Evolutionary conservation across 2,329 filamentous ascomycete species (phyloP), one percentile per base, ranked within the genome.

Genomic region (Didymella lethalis): DNA sequence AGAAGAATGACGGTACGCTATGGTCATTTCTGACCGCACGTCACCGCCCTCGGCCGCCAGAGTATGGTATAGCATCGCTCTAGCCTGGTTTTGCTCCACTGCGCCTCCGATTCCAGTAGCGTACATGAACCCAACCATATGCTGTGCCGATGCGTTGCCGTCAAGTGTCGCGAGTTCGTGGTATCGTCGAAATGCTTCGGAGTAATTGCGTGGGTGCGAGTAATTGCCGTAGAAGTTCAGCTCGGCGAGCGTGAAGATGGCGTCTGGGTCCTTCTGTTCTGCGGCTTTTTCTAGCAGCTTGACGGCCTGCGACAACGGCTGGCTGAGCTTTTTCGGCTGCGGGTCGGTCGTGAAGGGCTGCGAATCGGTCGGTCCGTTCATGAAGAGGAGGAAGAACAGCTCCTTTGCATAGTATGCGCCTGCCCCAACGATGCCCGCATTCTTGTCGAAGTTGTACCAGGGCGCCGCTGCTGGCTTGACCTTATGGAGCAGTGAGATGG

Each of bases 181-280:
- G 77, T 98, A 99, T 80, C 92, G 86, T 64, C 85, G 83, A 74
- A 96, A 97, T 0, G 95, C 92, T 47, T 86, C 83, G 31, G 85
- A 82, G 67, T 97, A 92, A 74, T 97, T 88, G 64, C 89, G 85
- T 1, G 94, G 93, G 71, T 97, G 86, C 23, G 91, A 90, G 78
- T 90, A 96, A 78, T 98, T 97, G 74, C 95, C 95, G 71, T 95
- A 93, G 78, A 98, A 98, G 81, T 96, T 97, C 84, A 99, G 89
- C 75, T 99, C 92, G 18, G 92, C 95, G 25, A 99, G 84, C 16
- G 96, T 82, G 72, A 90, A 97, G 45, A 98, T 86, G 5, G 95
- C 95, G 75, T 99, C 93, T 2, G 91, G 85, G 72, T 92, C 83
- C 64, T 83, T 78, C 43, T 81, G 69, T 7, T 82, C 77, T 3